Evolutionary conservation across 2,329 filamentous ascomycete genomes (phyloP), one percentile per base, ranked within the genome.

Genomic region (Botrytis byssoidea): DNA sequence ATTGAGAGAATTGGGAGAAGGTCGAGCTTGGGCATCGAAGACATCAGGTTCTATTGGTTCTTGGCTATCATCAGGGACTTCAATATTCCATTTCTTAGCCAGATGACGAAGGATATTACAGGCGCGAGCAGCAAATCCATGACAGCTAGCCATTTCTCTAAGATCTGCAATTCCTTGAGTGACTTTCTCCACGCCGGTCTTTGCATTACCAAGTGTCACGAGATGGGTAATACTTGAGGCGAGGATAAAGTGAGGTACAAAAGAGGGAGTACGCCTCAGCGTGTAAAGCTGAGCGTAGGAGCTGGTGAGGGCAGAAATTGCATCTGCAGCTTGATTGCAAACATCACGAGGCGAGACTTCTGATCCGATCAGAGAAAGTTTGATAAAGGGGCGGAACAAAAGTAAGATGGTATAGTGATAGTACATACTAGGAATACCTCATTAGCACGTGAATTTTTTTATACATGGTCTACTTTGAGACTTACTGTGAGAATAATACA

Each of bases 401-500:
- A 93, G 86, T 0, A 92, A 81, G n/a, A 91, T 90, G 44, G 89
- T 87, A 75, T 90, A 91, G 78, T 92, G 88, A 79, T 92, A 92
- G 76, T 92, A 89, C 90, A 92, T 91, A 80, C 89, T 91, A 74
- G 9, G 20, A 16, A 12, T 69, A n/a, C 12, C 74, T 44, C 37
- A 8, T 66, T 35, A 59, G 16, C 42, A 57, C 32, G 9, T 42
- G 25, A 32, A 8, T 32, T 7, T 4, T 40, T 6, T 40, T 22
- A 32, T 22, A 18, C 35, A 16, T 9, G 20, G 32, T 16, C 37
- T 25, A 8, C 32, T 8, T 12, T 40, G 20, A 12, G 37, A 86
- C 92, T 85, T 84, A 93, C 92, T 94, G 92, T 55, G 92, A 87
- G 75, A 92, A 91, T 32, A 94, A 83, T 51, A 93, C 91, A 64